phyloP scores from a whole-genome alignment of 148 eudicot species.

The Fallopia convolvulus region DNA sequence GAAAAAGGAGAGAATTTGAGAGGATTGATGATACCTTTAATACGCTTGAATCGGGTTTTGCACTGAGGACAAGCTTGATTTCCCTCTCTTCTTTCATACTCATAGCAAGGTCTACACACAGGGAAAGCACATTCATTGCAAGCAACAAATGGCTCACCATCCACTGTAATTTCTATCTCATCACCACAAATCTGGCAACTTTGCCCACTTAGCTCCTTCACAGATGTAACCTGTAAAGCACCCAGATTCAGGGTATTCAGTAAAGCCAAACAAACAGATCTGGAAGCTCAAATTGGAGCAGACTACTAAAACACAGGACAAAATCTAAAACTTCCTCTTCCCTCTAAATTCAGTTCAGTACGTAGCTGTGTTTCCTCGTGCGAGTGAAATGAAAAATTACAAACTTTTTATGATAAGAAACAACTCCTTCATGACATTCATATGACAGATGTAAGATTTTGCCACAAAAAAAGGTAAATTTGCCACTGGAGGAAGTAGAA shows the following conservation, averaged over 20 bases:
- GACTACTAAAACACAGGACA: neutral
- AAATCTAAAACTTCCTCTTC: neutral
- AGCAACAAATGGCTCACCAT: conserved; percentile 73
- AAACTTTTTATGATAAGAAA: neutral
- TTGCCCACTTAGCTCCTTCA: conserved; percentile 51
- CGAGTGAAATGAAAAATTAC: neutral
- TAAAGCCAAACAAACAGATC: conserved; percentile 8
- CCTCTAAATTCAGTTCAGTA: conserved; percentile 1
- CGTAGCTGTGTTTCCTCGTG: neutral
- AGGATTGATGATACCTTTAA: conserved; percentile 40
- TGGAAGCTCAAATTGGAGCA: conserved; percentile 1
- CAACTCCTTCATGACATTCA: conserved; percentile 3
- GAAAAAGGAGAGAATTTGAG: neutral
- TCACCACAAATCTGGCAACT: conserved; percentile 80
- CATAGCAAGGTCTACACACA: conserved; percentile 76
- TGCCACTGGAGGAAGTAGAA: neutral
- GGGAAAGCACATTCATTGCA: conserved; percentile 93
- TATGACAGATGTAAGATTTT: neutral
- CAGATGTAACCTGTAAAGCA: conserved; percentile 36
- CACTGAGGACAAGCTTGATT: conserved; percentile 85
- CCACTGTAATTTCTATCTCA: conserved; percentile 49
- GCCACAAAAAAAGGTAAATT: neutral
- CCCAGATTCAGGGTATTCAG: neutral
- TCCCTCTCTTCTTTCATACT: conserved; percentile 77
- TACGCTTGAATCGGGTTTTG: conserved; percentile 72